Conservation (phyloP, 768 basidiomycete species). For the Tulasnella sp. region DNA sequence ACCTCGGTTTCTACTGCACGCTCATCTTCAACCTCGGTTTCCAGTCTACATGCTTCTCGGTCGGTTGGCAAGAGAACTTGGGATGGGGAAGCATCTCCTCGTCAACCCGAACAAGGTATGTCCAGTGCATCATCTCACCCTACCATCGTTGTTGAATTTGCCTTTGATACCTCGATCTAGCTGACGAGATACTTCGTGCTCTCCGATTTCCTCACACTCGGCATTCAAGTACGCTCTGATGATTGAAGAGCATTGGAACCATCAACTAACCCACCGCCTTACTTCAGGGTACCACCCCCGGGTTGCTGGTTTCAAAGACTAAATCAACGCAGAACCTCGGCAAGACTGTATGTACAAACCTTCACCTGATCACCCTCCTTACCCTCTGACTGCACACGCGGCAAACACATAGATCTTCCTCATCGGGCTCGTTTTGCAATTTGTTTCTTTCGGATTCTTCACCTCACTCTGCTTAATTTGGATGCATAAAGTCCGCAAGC, state of each 20-base stretch:
- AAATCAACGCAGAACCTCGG: constrained; percentile 25
- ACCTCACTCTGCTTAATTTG: constrained; percentile 15
- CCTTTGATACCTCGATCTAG: no score
- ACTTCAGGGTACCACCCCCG: constrained; percentile 39
- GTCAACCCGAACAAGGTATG: constrained; percentile 43
- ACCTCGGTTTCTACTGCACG: neutral
- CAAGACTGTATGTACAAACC: constrained; percentile 27
- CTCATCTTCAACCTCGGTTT: constrained; percentile 17
- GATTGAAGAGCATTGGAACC: neutral
- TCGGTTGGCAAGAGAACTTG: constrained; percentile 42
- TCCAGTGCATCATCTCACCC: constrained; percentile 40
- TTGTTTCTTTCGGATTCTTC: constrained; percentile 32
- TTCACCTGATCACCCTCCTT: neutral
- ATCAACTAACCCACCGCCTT: constrained; percentile 2
- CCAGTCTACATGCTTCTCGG: constrained; percentile 60
- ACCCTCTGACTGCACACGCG: no score
- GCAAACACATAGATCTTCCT: constrained; percentile 38
- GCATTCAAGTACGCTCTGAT: constrained; percentile 43
- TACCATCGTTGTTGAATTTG: no score
- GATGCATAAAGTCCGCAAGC: constrained; percentile 28
- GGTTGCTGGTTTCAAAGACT: constrained; percentile 35
- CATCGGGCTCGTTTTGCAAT: constrained; percentile 45
- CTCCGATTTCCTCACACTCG: constrained; percentile 55
- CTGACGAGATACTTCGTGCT: no score
- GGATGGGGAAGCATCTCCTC: constrained; percentile 38